Conservation (phyloP, 768 basidiomycete species). For the Mycena leptocephala region DNA sequence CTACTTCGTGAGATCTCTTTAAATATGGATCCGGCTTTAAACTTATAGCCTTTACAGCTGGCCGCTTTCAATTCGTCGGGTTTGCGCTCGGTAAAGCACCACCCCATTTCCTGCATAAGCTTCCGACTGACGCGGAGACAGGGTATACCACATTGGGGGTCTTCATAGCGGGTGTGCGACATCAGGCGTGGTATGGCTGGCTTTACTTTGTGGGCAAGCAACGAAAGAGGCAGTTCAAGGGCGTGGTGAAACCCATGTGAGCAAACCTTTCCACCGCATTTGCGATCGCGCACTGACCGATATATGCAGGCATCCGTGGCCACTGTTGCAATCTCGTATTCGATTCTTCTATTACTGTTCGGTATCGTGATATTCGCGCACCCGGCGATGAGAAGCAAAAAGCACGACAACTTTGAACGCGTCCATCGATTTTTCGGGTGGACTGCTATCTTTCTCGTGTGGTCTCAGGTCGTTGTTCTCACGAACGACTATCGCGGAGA, state of each 20-base stretch:
- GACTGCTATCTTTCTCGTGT: slow-evolving; percentile 67
- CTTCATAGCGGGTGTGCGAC: slow-evolving; percentile 73
- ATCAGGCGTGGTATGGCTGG: slow-evolving; percentile 69
- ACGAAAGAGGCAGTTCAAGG: slow-evolving; percentile 63
- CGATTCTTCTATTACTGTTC: slow-evolving; percentile 63
- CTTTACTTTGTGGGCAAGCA: slow-evolving; percentile 65
- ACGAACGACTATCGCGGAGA: slow-evolving; percentile 65
- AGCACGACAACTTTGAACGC: slow-evolving; percentile 70
- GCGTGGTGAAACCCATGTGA: slow-evolving; percentile 38
- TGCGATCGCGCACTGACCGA: slow-evolving; percentile 53
- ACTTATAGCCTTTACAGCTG: slow-evolving; percentile 54
- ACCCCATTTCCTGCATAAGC: neutral
- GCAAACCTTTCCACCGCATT: neutral
- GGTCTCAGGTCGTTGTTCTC: slow-evolving; percentile 70
- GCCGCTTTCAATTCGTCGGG: slow-evolving; percentile 69
- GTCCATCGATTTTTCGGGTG: slow-evolving; percentile 74
- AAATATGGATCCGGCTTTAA: neutral
- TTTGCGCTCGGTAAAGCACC: slow-evolving; percentile 56
- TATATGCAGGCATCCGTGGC: slow-evolving; percentile 60
- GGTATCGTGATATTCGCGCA: slow-evolving; percentile 69
- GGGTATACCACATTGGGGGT: slow-evolving; percentile 75
- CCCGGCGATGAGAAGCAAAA: slow-evolving; percentile 62
- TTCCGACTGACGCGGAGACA: neutral
- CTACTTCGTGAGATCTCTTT: slow-evolving; percentile 59
- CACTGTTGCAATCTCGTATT: slow-evolving; percentile 68